Percentiles rank a stretch among this genome's conserved stretches.
Evolutionary conservation across 345 rosid genomes (phyloP).

Genomic region (Syzygium aqueum): DNA sequence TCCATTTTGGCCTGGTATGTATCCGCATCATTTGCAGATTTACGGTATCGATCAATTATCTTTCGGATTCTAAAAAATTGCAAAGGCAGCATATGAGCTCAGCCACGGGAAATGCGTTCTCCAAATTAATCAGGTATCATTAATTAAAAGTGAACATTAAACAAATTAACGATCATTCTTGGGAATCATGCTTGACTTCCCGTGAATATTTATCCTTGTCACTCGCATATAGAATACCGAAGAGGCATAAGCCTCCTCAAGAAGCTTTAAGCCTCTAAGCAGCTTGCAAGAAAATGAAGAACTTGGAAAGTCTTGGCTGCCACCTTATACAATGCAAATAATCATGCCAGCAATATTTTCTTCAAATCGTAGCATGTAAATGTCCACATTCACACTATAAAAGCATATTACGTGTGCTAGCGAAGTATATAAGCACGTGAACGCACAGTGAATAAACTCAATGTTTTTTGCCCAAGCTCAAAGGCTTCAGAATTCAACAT

Average conservation of each 20-base stretch:
- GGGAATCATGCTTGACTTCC: not conserved
- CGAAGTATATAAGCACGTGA: not conserved
- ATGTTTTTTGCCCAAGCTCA: not conserved
- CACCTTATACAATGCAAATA: not conserved
- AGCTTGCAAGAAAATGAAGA: not conserved
- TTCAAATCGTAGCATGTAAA: not conserved
- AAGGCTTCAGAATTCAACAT: not conserved
- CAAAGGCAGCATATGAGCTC: not conserved
- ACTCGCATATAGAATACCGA: not conserved
- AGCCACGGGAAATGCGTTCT: not conserved
- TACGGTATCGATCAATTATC: conserved; percentile 33
- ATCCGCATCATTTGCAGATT: conserved; percentile 14
- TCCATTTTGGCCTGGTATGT: conserved; percentile 9
- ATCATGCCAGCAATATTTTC: not conserved
- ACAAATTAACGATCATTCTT: not conserved
- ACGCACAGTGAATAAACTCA: not conserved
- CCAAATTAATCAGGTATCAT: not conserved
- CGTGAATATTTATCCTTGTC: not conserved
- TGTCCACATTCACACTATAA: not conserved
- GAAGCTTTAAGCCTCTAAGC: not conserved
- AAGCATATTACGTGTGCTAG: not conserved
- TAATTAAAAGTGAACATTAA: not conserved
- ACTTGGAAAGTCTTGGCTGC: not conserved
- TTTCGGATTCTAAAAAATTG: conserved; percentile 22
- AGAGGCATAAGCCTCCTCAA: not conserved